These are phyloP conservation scores for Fusarium sp. DNA, from an alignment of 2,329 filamentous ascomycete genomes.

Conservation along the genomic window DNA sequence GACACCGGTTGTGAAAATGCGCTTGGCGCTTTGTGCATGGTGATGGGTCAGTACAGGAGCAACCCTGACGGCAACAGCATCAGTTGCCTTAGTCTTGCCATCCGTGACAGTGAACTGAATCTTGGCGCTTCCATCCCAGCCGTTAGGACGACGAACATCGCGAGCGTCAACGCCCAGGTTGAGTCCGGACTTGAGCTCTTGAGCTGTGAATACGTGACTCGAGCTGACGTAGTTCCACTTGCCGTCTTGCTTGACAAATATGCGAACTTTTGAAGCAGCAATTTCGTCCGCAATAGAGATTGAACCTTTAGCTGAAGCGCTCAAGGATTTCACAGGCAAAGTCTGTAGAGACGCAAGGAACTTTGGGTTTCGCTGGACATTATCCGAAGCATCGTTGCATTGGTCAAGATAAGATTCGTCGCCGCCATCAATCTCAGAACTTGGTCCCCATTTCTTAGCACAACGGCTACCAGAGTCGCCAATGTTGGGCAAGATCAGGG, in stretches of 20 bases:
- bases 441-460: slow-evolving; percentile 28
- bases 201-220: slow-evolving; percentile 44
- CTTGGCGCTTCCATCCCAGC: slow-evolving; percentile 47
- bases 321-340: slow-evolving; percentile 38
- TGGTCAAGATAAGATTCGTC: slow-evolving; percentile 44
- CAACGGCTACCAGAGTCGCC: slow-evolving; percentile 51
- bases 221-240: slow-evolving; percentile 45
- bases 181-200: slow-evolving; percentile 48
- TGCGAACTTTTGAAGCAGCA: slow-evolving; percentile 42
- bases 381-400: slow-evolving; percentile 52
- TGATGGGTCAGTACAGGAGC: slow-evolving; percentile 54
- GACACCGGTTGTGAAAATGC: slow-evolving; percentile 29
- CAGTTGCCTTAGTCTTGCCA: slow-evolving; percentile 29
- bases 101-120: slow-evolving; percentile 49
- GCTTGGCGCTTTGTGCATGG: slow-evolving; percentile 49
- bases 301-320: slow-evolving; percentile 29
- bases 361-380: slow-evolving; percentile 48
- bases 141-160: slow-evolving; percentile 40
- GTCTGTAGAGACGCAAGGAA: slow-evolving; percentile 51
- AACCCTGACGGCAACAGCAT: slow-evolving; percentile 49
- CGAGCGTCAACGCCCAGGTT: slow-evolving; percentile 52
- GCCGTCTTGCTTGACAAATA: slow-evolving; percentile 44
- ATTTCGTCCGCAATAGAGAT: slow-evolving; percentile 23
- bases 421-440: neutral
- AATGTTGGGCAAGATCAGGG: slow-evolving; percentile 54